Percentiles rank a stretch among this genome's conserved stretches.
phyloP scores from a whole-genome alignment of 2,329 filamentous ascomycete species.

The Trichoderma sp. region DNA sequence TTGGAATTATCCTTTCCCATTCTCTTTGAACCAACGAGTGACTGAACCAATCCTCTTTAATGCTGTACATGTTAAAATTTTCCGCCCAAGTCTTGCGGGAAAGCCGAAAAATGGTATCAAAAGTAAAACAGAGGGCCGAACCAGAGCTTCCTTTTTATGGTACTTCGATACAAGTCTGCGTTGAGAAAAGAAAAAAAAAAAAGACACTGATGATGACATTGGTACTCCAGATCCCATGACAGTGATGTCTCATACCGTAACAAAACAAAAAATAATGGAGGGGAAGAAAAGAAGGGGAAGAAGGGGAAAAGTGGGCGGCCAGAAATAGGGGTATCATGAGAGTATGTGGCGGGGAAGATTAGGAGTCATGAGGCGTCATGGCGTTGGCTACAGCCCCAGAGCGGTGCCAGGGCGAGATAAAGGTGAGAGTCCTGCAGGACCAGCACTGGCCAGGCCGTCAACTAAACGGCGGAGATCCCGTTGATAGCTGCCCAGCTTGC shows the following conservation, averaged over 20 bases:
- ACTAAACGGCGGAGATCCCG: constrained; percentile 44
- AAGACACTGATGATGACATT: constrained; percentile 12
- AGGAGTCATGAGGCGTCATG: neutral
- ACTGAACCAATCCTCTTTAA: constrained; percentile 17
- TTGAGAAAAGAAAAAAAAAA: neutral
- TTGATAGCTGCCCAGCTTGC: constrained; percentile 39
- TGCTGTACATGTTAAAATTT: constrained; percentile 3
- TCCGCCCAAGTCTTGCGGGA: neutral
- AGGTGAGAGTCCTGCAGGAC: constrained; percentile 24
- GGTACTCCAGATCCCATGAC: constrained; percentile 10
- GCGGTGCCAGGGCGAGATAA: constrained; percentile 24
- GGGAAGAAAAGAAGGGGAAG: constrained; percentile 11
- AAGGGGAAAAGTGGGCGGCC: constrained; percentile 3
- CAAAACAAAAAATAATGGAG: neutral
- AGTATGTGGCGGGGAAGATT: constrained; percentile 6
- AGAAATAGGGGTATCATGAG: constrained; percentile 10
- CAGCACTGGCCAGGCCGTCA: constrained; percentile 24
- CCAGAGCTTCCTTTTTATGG: neutral
- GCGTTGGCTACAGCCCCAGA: constrained; percentile 21
- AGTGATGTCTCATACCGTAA: neutral
- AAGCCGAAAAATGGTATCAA: constrained; percentile 11
- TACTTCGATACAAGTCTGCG: neutral
- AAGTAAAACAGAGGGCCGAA: neutral
- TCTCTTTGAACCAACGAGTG: constrained; percentile 17
- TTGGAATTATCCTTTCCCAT: constrained; percentile 15